Evolutionary conservation across 495 filamentous ascomycete species (phyloP), one percentile per base, ranked within the genome.

Genomic region (Penicillium ucsense): DNA sequence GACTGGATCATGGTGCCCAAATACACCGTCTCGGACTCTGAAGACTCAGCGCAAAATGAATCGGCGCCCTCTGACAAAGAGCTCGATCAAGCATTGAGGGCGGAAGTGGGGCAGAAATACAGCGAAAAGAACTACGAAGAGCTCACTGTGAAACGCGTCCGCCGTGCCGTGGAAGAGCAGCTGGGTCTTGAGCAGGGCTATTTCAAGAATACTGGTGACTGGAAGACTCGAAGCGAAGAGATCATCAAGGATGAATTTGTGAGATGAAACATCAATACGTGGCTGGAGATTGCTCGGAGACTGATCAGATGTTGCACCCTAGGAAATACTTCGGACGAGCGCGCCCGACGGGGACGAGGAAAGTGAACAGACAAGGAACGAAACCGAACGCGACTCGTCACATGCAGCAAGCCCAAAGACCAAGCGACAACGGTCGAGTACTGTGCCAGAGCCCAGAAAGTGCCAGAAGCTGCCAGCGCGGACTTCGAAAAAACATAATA

Each of bases 151-250:
- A 90, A 88, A 48, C 71, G 74, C 38, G 79, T 88, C 38, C 85
- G 91, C 35, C 68, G 78, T 33, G 70, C 71, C 2, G 83, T 78
- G 3, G 88, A 91, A 56, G 65, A 80, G 52, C 60, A 82, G 38
- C 63, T 89, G 5, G 72, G 65, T 29, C 75, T 98, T 2, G 73
- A 76, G 3, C 67, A 76, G 4, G 85, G 78, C 0, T 95, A 86
- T 56, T 81, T 94, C 57, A 86, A 82, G 53, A 62, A 48, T 28
- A 63, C 77, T 37, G 62, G 53, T 3, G 61, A 74, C 11, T 96
- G 91, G 92, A 94, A 92, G 56, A 60, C 68, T n/a, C 77, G 75
- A 53, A 94, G 88, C 65, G 88, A 94, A 48, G 55, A 73, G 11
- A 59, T 94, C 31, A 88, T 96, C 46, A 73, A 76, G 48, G 71